phyloP scores from a whole-genome alignment of 164 flowering plant species.

The Umbilicus rupestris region DNA sequence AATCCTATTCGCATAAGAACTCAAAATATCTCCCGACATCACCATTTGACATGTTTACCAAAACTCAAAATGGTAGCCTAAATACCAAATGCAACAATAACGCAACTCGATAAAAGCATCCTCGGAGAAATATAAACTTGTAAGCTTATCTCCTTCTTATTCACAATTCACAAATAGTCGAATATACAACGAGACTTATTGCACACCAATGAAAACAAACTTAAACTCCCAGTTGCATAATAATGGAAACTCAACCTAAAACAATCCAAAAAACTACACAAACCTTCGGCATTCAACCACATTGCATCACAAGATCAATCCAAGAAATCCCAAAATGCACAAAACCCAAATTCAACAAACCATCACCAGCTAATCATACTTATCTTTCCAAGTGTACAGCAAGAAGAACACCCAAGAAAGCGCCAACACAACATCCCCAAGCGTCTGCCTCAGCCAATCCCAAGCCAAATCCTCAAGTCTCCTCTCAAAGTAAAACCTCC shows the following conservation, averaged over 20 bases:
- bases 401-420: conserved; percentile 32
- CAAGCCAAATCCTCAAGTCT: conserved; percentile 39
- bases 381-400: conserved; percentile 30
- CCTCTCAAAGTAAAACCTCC: conserved; percentile 38
- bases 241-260: not conserved
- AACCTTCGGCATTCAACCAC: not conserved
- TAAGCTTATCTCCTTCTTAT: not conserved
- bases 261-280: not conserved
- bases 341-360: too few relatives aligned
- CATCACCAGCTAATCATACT: conserved; percentile 24
- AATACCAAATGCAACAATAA: too few relatives aligned
- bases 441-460: conserved; percentile 37
- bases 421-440: conserved; percentile 29
- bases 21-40: too few relatives aligned
- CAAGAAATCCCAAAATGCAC: not conserved
- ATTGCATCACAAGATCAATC: not conserved
- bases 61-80: too few relatives aligned
- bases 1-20: too few relatives aligned
- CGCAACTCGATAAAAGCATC: too few relatives aligned
- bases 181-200: not conserved
- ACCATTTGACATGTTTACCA: too few relatives aligned
- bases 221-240: not conserved
- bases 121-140: too few relatives aligned
- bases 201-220: not conserved
- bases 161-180: not conserved